These are phyloP conservation scores for Lignosus rhinocerotis DNA, from an alignment of 1,284 basidiomycete genomes.

Conservation along the genomic window DNA sequence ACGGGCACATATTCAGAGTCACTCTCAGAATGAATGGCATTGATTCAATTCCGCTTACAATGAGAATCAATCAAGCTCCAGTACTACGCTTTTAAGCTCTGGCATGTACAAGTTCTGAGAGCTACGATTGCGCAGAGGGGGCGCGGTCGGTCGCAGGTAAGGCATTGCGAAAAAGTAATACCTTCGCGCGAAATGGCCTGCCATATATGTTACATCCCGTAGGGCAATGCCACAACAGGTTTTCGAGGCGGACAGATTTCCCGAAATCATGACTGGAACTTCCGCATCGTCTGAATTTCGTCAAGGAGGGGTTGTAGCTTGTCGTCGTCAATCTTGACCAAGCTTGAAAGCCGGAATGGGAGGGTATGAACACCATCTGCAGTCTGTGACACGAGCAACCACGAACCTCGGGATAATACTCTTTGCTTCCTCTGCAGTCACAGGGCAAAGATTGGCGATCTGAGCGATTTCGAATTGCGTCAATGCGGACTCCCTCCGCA, in stretches of 20 bases:
- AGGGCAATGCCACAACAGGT: not conserved
- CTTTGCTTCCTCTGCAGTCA: conserved; percentile 87
- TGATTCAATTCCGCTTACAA: too few relatives aligned
- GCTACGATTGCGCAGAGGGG: too few relatives aligned
- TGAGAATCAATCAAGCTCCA: too few relatives aligned
- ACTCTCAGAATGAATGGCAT: too few relatives aligned
- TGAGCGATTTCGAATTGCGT: conserved; percentile 93
- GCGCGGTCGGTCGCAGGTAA: too few relatives aligned
- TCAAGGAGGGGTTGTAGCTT: conserved; percentile 78
- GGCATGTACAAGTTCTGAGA: too few relatives aligned
- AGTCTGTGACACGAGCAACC: not conserved
- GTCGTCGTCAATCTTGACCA: conserved; percentile 87
- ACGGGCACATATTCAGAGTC: too few relatives aligned
- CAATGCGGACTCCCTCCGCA: conserved; percentile 72
- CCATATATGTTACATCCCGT: not conserved
- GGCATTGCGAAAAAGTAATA: too few relatives aligned
- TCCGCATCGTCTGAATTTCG: conserved; percentile 87
- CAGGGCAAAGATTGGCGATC: conserved; percentile 88
- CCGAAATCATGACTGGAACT: conserved; percentile 69
- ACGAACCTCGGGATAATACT: conserved; percentile 84
- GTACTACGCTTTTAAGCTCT: too few relatives aligned
- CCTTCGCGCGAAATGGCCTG: too few relatives aligned
- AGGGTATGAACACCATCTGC: too few relatives aligned
- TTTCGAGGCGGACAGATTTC: not conserved
- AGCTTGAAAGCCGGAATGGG: conserved; percentile 40